Evolutionary conservation across 148 eudicot species (phyloP).

Genomic region (Silene conica): DNA sequence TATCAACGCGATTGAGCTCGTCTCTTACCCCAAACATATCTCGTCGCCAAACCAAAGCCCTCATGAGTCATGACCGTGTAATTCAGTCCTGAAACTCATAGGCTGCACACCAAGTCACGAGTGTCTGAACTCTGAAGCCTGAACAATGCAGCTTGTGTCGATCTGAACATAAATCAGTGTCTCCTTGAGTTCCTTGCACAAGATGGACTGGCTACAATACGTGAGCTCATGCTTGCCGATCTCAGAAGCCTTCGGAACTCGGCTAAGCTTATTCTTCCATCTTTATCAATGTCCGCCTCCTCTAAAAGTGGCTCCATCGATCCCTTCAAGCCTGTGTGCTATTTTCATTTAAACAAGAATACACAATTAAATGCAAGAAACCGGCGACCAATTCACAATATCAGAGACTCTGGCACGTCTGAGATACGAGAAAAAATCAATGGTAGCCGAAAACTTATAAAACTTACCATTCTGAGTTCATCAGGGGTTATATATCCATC

Average conservation of each 20-base stretch:
- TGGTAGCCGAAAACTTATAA: too few relatives aligned
- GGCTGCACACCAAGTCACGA: slow-evolving; percentile 5
- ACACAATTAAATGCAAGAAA: neutral
- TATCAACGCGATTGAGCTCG: neutral
- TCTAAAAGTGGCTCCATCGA: slow-evolving; percentile 59
- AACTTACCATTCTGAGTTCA: neutral
- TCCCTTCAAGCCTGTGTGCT: slow-evolving; percentile 91
- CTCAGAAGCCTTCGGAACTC: slow-evolving; percentile 88
- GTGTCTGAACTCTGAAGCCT: slow-evolving; percentile 11
- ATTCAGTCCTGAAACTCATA: neutral
- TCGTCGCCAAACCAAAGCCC: slow-evolving; percentile 5
- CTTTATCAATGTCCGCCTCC: too few relatives aligned
- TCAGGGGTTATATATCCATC: too few relatives aligned
- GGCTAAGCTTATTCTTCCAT: slow-evolving; percentile 59
- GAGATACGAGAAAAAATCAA: too few relatives aligned
- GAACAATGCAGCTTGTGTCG: neutral
- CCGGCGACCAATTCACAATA: too few relatives aligned
- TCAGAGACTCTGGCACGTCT: neutral
- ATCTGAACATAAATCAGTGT: slow-evolving; percentile 4
- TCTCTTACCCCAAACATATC: neutral
- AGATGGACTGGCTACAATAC: slow-evolving; percentile 38
- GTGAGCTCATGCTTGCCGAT: slow-evolving; percentile 77
- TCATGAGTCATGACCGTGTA: neutral
- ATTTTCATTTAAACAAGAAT: slow-evolving; percentile 9
- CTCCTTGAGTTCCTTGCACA: slow-evolving; percentile 17